Conservation (phyloP, 2,329 filamentous ascomycete genomes). For the Monilinia laxa region DNA sequence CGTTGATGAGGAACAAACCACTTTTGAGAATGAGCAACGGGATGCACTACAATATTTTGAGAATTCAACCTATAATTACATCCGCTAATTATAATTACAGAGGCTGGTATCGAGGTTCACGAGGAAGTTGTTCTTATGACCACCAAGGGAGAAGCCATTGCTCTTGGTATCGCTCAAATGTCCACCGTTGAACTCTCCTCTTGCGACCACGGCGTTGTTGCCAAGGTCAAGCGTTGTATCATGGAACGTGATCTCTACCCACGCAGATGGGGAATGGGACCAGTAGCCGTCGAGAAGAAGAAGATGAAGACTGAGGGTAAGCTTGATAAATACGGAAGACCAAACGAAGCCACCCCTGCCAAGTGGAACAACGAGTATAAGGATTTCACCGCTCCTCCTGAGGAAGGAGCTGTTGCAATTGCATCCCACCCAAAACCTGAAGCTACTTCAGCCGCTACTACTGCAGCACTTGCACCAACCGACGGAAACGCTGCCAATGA, state of each 20-base stretch:
- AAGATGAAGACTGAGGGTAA: slow-evolving; percentile 98
- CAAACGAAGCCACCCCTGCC: slow-evolving; percentile 89
- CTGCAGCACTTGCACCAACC: slow-evolving; percentile 42
- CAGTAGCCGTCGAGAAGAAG: slow-evolving; percentile 95
- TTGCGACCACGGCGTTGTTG: slow-evolving; percentile 95
- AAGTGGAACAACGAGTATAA: slow-evolving; percentile 94
- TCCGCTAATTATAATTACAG: slow-evolving; percentile 47
- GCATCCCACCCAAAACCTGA: slow-evolving; percentile 44
- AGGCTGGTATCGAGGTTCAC: slow-evolving; percentile 86
- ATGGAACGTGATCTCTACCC: slow-evolving; percentile 99
- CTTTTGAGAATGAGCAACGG: slow-evolving; percentile 20
- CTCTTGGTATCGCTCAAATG: slow-evolving; percentile 95
- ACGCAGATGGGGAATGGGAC: slow-evolving; percentile 91
- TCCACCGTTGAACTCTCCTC: slow-evolving; percentile 95
- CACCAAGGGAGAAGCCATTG: slow-evolving; percentile 98
- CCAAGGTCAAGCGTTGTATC: slow-evolving; percentile 98
- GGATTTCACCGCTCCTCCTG: slow-evolving; percentile 68
- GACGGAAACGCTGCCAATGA: slow-evolving; percentile 49
- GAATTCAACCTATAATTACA: background rate
- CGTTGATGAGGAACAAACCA: slow-evolving; percentile 76
- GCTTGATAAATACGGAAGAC: slow-evolving; percentile 93
- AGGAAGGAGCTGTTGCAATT: slow-evolving; percentile 40
- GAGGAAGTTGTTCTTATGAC: slow-evolving; percentile 98
- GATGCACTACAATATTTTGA: background rate
- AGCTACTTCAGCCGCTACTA: slow-evolving; percentile 42